These are phyloP conservation scores for Babesia ovata DNA, from an alignment of 169 alveolate species.

Conservation along the genomic window DNA sequence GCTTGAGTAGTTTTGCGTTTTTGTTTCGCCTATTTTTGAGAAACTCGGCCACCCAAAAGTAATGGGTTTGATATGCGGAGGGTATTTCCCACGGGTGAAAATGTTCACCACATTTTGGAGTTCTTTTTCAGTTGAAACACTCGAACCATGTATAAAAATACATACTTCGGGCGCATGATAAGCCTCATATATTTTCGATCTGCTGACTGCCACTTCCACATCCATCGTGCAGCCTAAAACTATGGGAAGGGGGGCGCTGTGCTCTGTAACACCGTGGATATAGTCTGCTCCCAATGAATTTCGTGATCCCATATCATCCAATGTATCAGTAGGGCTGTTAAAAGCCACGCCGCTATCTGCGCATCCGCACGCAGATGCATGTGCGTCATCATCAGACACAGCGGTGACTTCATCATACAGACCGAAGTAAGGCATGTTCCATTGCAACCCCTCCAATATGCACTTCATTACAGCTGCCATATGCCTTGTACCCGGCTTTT, in stretches of 20 bases:
- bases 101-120: conserved; percentile 78
- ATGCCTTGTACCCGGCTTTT: conserved; percentile 46
- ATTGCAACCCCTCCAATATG: conserved; percentile 72
- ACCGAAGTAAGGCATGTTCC: conserved; percentile 83
- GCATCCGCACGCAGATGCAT: conserved; percentile 70
- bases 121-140: conserved; percentile 66
- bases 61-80: conserved; percentile 81
- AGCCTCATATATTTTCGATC: conserved; percentile 77
- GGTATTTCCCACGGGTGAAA: conserved; percentile 82
- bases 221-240: conserved; percentile 53
- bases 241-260: background rate
- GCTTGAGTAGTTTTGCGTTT: conserved; percentile 57
- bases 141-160: conserved; percentile 81
- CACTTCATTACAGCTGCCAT: conserved; percentile 68
- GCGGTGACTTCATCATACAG: conserved; percentile 70
- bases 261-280: background rate
- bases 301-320: conserved; percentile 46
- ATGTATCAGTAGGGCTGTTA: conserved; percentile 78
- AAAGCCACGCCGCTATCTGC: conserved; percentile 73
- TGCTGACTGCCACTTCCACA: conserved; percentile 51
- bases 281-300: background rate
- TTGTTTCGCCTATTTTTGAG: conserved; percentile 53
- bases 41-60: conserved; percentile 85
- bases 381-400: conserved; percentile 80
- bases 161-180: conserved; percentile 77